Conservation (phyloP, 257 asterid species). For the Gentiana macrophylla region DNA sequence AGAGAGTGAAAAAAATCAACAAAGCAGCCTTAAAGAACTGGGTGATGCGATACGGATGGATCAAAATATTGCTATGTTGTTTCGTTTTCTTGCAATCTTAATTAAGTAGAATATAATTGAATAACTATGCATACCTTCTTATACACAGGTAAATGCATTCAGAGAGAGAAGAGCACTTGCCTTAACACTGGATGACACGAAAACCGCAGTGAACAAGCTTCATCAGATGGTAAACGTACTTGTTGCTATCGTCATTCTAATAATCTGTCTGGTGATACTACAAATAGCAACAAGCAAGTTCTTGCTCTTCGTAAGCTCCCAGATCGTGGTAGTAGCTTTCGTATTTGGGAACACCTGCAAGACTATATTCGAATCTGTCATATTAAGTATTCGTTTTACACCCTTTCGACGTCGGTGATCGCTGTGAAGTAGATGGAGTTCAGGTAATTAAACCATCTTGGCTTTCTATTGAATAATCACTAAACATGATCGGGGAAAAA, state of each 20-base stretch:
- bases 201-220: constrained; percentile 80
- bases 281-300: constrained; percentile 59
- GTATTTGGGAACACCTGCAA: constrained; percentile 84
- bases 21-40: constrained; percentile 62
- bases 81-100: background rate
- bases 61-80: background rate
- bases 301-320: constrained; percentile 72
- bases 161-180: constrained; percentile 88
- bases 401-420: constrained; percentile 88
- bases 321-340: constrained; percentile 79
- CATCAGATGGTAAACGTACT: constrained; percentile 65
- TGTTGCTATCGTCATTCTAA: constrained; percentile 39
- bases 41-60: constrained; percentile 52
- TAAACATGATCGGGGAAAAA: background rate
- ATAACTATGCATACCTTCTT: background rate
- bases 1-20: constrained; percentile 54
- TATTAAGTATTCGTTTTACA: constrained; percentile 80
- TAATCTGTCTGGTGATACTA: constrained; percentile 56
- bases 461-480: background rate
- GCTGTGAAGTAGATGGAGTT: constrained; percentile 76
- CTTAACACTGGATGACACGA: constrained; percentile 73
- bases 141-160: constrained; percentile 59
- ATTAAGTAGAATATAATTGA: background rate
- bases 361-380: constrained; percentile 68
- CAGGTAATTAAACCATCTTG: constrained; percentile 30